Evolutionary conservation across 495 filamentous ascomycete genomes (phyloP), one percentile per base, ranked within the genome.

Genomic region (Penicillium lagena): DNA sequence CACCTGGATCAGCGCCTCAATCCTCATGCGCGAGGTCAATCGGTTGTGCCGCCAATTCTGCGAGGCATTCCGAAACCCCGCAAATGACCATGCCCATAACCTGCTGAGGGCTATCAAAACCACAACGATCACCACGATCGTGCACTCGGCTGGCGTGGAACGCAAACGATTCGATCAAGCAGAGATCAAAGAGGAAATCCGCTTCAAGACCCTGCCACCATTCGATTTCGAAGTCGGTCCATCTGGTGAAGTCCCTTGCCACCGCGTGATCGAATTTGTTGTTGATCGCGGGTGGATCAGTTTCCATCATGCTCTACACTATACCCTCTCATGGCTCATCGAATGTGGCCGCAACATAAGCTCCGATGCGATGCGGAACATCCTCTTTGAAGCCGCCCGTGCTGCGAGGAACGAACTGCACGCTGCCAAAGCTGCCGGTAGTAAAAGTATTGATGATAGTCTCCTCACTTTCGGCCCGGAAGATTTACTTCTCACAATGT

Each of bases 271-370:
- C 22, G 84, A 85, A 47, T 96, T 93, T 60, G 77, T 84, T 7
- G 89, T 97, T 7, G 90, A 93, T 46, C 81, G 81, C 48, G 82
- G 93, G 51, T 82, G 86, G 0, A 93, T 97, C 62, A 97, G 94
- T 64, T 97, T 99, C 72, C 94, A 99, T 56, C 93, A 99, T 62
- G 88, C 89, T 7, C 72, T 99, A 30, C 93, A 99, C 60, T 97
- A 97, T 60, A 94, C 87, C 0, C 68, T 96, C n/a, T 97, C 94
- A 1, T 99, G 93, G 93, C 70, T 99, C 30, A 80, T 99, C 45
- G 93, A 96, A 52, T 84, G 86, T 46, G 94, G 82, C 30, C 91
- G 90, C 55, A 71, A 76, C 39, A 83, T 96, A 76, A 71, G 77
- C 35, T 67, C 72, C 9, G 72, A 81, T 2, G 66, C 85, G 40